Evolutionary conservation across 2,329 filamentous ascomycete species (phyloP), one percentile per base, ranked within the genome.

Genomic region (Curvularia hawaiiensis): DNA sequence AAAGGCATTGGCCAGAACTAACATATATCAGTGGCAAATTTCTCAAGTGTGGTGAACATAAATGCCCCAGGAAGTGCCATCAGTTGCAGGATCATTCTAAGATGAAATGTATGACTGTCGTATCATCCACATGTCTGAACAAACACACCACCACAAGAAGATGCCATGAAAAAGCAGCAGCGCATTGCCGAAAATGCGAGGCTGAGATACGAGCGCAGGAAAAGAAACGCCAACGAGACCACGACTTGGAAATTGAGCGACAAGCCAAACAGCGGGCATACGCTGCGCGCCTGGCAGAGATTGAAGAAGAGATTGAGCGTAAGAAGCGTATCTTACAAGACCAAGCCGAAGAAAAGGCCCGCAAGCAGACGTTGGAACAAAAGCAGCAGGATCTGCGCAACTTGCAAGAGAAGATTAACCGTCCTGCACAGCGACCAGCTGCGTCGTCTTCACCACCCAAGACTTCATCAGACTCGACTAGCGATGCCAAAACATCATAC

Each of bases 61-160:
- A 66, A 0, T 92, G 90, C 63, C 76, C 78, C 0, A 79, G 77
- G 0, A 79, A 79, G 7, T 93, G 90, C 56, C 90, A 93, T 72
- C 81, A 83, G 0, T 61, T 88, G 0, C 65, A 70, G 0, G 82
- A 90, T 55, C 88, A 90, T 65, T 83, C 81, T 0, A 81, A 83
- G 46, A 81, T 85, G 71, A 39, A 67, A 2, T 88, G 84, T 62
- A 65, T 18, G 28, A 62, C 61, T 1, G 66, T 80, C 6, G 54
- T 87, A 0, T 62, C 79, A 0, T 78, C 74, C n/a, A 77, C 63
- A 0, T 91, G 89, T 56, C 48, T 77, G 0, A 78, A 82, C 1
- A 76, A 79, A 0, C 88, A 91, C 64, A 79, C 76, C 9, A 66
- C 71, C 1, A 76, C 75, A 1, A 76, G 81, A 11, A 52, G 61